Conservation (phyloP, 768 basidiomycete genomes). For the Suillus sp. region DNA sequence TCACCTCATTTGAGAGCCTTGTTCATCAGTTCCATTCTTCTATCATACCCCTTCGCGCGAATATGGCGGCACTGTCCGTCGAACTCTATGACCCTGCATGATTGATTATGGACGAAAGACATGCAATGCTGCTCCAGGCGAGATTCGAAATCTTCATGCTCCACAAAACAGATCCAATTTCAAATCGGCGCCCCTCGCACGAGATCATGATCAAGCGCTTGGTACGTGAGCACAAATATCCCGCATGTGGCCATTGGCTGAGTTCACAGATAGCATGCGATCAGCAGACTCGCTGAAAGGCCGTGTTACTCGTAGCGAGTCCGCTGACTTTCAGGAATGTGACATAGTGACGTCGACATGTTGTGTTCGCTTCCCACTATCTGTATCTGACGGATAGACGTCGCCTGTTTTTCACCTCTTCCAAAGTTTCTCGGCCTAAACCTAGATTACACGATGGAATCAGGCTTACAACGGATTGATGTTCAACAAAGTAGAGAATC, state of each 20-base stretch:
- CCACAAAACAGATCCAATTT: neutral
- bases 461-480: conserved; percentile 29
- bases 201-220: conserved; percentile 2
- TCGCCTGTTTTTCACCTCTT: neutral
- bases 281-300: neutral
- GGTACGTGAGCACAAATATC: neutral
- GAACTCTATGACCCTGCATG: neutral
- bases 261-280: neutral
- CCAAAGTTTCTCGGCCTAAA: neutral
- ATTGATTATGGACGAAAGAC: neutral
- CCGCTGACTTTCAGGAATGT: neutral
- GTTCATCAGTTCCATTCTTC: neutral
- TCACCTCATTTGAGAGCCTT: neutral
- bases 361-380: conserved; percentile 1
- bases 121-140: neutral
- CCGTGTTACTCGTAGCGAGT: neutral
- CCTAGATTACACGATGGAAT: conserved; percentile 28
- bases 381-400: neutral
- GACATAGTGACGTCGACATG: conserved; percentile 1
- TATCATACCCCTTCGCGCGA: neutral
- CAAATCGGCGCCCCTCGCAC: neutral
- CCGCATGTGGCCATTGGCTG: neutral
- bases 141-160: conserved; percentile 5
- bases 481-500: conserved; percentile 34
- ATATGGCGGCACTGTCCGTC: neutral